phyloP scores from a whole-genome alignment of 495 filamentous ascomycete species.

The Aspergillus steynii region DNA sequence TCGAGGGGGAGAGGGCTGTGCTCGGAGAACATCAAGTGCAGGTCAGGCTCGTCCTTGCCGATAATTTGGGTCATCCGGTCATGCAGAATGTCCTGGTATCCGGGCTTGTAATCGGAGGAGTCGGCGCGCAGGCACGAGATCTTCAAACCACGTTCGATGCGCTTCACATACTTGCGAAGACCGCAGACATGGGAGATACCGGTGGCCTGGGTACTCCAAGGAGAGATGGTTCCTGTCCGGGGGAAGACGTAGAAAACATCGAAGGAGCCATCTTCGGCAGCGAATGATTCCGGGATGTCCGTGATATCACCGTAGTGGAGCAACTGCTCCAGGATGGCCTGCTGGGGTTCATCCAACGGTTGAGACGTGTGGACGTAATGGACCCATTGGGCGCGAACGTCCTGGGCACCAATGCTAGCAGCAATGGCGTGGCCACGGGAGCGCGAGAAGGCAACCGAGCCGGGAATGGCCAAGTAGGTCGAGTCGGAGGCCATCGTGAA shows the following conservation, averaged over 20 bases:
- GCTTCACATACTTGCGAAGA: constrained; percentile 66
- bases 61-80: constrained; percentile 94
- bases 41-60: constrained; percentile 61
- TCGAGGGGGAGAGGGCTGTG: constrained; percentile 68
- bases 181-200: constrained; percentile 93
- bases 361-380: constrained; percentile 59
- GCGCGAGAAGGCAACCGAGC: constrained; percentile 53
- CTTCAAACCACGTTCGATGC: constrained; percentile 86
- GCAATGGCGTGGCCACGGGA: constrained; percentile 54
- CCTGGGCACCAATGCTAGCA: constrained; percentile 51
- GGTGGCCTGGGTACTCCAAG: constrained; percentile 96
- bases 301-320: constrained; percentile 62
- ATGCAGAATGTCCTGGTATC: constrained; percentile 71
- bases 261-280: constrained; percentile 39
- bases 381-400: constrained; percentile 63
- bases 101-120: constrained; percentile 43
- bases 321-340: constrained; percentile 57
- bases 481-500: constrained; percentile 40
- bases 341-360: constrained; percentile 40
- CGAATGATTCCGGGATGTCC: constrained; percentile 45
- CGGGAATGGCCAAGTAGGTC: constrained; percentile 50
- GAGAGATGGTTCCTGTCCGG: constrained; percentile 80
- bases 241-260: constrained; percentile 72
- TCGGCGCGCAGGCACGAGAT: constrained; percentile 52
- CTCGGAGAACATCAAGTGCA: constrained; percentile 76